Base-by-base conservation (phyloP, 2,329 filamentous ascomycete species). In the Fusarium torreyae region DNA sequence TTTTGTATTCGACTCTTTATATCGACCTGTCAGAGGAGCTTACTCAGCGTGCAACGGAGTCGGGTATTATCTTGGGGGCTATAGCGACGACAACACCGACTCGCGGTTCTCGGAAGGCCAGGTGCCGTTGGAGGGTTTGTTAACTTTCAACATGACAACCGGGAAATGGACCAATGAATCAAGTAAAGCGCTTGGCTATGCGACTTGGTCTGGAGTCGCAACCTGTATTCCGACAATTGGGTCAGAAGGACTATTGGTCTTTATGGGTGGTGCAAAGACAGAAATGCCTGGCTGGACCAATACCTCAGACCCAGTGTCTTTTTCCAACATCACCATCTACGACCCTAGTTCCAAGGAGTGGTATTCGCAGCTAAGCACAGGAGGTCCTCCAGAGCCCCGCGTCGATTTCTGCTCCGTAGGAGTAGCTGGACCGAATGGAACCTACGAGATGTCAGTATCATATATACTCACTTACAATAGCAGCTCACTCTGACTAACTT, bases 211-310 rank as follows among this genome's bases (percentile, higher is more conserved):
- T 3, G 49, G 56, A 1, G 39, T 11, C 6, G 42, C 40, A 13
- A 60, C 36, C 1, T 58, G 26, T 17, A 26, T 60, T 36, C 51
- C 57, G 3, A 42, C n/a, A 1, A 54, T 63, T 0, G 43, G 49
- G 13, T 3, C 18, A 7, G 34, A 24, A 1, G 56, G 46, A 9
- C 14, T 46, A 1, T 11, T 54, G 15, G 7, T 59, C 17, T 60
- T 60, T 13, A 45, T 46, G n/a, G 55, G 58, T n/a, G 42, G 42
- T 8, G 34, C 45, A 20, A 42, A 52, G 3, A 43, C 28, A 17
- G 18, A 22, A 3, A 20, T 44, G 3, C 31, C 50, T 20, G 26
- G 33, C 6, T 38, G 20, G 31, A n/a, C 34, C 7, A 46, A 59
- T 18, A 17, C 1, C 6, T 52, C 59, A 10, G 36, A 48, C 3